Percentiles rank a stretch among this genome's conserved stretches.
These are phyloP conservation scores for Alternaria sp. DNA, from an alignment of 2,329 filamentous ascomycete species.

Conservation along the genomic window DNA sequence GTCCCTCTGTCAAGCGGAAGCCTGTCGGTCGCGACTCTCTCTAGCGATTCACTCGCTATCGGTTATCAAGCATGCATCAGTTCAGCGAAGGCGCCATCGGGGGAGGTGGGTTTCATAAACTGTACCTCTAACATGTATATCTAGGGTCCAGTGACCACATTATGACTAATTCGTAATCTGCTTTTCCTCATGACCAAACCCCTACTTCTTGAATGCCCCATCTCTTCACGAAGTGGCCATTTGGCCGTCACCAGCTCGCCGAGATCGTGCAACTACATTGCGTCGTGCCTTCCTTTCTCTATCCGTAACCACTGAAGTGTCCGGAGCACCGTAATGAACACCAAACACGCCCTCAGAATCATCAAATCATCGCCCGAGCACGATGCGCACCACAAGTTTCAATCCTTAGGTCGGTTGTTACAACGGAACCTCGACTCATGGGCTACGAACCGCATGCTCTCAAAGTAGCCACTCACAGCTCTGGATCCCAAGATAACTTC, in stretches of 20 bases:
- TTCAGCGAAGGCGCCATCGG: slow-evolving; percentile 5
- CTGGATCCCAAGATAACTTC: neutral
- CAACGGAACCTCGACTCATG: neutral
- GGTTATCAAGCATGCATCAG: slow-evolving; percentile 1
- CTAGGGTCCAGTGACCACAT: slow-evolving; percentile 1
- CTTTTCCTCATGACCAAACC: neutral
- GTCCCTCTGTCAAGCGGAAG: slow-evolving; percentile 24
- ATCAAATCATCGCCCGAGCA: neutral
- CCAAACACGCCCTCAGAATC: neutral
- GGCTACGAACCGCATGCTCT: neutral
- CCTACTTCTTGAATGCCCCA: neutral
- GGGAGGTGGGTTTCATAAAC: neutral
- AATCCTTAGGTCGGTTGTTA: neutral
- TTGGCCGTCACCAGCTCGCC: neutral
- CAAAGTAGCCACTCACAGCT: neutral
- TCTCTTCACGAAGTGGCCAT: neutral
- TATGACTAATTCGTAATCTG: slow-evolving; percentile 1
- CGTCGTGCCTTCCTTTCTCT: neutral
- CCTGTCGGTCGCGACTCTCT: slow-evolving; percentile 17
- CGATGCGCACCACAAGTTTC: neutral
- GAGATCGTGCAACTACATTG: neutral
- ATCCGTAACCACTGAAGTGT: neutral
- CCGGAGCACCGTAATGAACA: neutral
- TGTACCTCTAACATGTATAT: slow-evolving; percentile 9
- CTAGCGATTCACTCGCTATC: neutral